These are phyloP conservation scores for Phytopythium mirpurense DNA, from an alignment of 352 stramenopile species.

Conservation along the genomic window DNA sequence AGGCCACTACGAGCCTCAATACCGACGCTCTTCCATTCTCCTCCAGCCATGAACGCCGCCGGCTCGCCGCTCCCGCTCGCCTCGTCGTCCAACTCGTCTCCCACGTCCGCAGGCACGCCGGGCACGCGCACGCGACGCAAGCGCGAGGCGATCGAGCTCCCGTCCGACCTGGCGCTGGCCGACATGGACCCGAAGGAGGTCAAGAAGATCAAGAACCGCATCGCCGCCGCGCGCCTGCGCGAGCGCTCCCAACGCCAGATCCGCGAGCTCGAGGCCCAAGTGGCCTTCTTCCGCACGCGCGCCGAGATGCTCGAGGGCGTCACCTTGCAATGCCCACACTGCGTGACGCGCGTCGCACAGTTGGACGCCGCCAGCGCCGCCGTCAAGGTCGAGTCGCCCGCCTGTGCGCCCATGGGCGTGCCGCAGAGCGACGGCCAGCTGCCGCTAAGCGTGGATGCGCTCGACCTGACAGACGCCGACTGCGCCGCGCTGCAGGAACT, in stretches of 20 bases:
- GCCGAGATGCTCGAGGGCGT: slow-evolving; percentile 31
- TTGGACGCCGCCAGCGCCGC: slow-evolving; percentile 5
- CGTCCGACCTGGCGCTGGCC: slow-evolving; percentile 21
- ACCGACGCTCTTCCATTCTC: too few relatives aligned
- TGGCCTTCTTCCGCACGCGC: slow-evolving; percentile 26
- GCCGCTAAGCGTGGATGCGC: slow-evolving; percentile 3
- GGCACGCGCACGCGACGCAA: slow-evolving; percentile 30
- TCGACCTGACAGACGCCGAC: slow-evolving; percentile 21
- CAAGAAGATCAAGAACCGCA: slow-evolving; percentile 53
- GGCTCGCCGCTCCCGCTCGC: neutral
- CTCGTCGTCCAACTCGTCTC: neutral
- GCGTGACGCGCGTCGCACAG: slow-evolving; percentile 4
- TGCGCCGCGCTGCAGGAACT: slow-evolving; percentile 21
- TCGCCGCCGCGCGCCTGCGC: slow-evolving; percentile 32
- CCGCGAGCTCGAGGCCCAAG: slow-evolving; percentile 29
- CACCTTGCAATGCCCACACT: slow-evolving; percentile 20
- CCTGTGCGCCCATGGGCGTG: slow-evolving; percentile 1
- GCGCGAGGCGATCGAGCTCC: slow-evolving; percentile 44
- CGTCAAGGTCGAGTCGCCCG: slow-evolving; percentile 4
- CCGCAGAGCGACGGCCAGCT: slow-evolving; percentile 1
- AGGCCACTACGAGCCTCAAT: neutral
- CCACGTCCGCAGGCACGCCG: neutral
- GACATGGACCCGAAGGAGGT: slow-evolving; percentile 36
- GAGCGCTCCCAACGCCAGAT: slow-evolving; percentile 45
- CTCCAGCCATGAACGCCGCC: neutral